Evolutionary conservation across 805 yeast species (phyloP).

Genomic region (Schwanniomyces pseudopolymorphus): DNA sequence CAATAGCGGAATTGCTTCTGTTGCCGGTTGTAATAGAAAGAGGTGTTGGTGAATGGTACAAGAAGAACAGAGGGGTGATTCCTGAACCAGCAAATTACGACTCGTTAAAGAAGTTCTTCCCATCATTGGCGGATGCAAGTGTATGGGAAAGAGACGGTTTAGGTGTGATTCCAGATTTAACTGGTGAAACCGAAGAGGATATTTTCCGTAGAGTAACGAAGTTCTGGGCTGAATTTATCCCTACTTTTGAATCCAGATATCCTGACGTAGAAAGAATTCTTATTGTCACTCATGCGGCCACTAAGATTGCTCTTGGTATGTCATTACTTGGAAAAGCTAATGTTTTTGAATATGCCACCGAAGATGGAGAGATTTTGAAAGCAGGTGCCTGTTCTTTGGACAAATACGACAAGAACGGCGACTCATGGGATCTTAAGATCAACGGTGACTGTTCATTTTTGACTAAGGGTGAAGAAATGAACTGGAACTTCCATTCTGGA

Average conservation of each 20-base stretch:
- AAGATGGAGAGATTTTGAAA: conserved; percentile 42
- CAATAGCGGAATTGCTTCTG: conserved; percentile 59
- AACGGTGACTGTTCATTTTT: conserved; percentile 77
- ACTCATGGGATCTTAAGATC: conserved; percentile 58
- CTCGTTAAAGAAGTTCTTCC: conserved; percentile 54
- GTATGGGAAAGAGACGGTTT: conserved; percentile 52
- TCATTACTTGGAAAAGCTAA: conserved; percentile 55
- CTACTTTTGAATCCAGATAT: conserved; percentile 51
- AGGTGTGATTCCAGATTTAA: conserved; percentile 55
- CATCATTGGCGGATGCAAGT: conserved; percentile 31
- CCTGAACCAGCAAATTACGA: conserved; percentile 66
- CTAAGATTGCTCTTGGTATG: conserved; percentile 86
- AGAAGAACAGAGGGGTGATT: conserved; percentile 61
- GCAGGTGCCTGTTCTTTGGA: conserved; percentile 89
- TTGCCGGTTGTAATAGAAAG: conserved; percentile 66
- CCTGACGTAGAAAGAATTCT: conserved; percentile 66
- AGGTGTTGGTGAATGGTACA: conserved; percentile 93
- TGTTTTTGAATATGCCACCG: conserved; percentile 53
- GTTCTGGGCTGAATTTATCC: conserved; percentile 59
- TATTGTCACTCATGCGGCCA: conserved; percentile 91
- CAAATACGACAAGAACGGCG: conserved; percentile 37
- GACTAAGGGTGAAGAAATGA: conserved; percentile 83
- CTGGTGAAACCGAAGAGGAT: conserved; percentile 77
- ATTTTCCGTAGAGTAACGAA: conserved; percentile 58
- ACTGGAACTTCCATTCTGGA: conserved; percentile 78